These are phyloP conservation scores for Exophiala xenobiotica DNA, from an alignment of 2,329 filamentous ascomycete genomes.

Conservation along the genomic window DNA sequence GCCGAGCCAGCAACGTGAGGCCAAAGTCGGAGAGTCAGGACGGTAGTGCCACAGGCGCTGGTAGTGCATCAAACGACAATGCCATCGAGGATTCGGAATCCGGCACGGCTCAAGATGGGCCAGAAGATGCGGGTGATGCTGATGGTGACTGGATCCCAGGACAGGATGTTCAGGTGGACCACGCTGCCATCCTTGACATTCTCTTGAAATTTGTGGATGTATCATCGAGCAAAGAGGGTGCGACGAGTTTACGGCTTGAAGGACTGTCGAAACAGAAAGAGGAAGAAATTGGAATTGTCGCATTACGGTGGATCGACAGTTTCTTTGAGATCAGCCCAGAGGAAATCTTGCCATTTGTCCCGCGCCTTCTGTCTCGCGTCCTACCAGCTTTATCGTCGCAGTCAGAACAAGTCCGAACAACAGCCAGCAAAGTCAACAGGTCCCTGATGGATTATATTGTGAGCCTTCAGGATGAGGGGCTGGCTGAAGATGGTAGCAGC, in stretches of 20 bases:
- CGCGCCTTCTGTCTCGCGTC: slow-evolving; percentile 85
- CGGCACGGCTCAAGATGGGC: slow-evolving; percentile 54
- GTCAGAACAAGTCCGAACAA: slow-evolving; percentile 82
- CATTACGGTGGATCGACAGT: slow-evolving; percentile 89
- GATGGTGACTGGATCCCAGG: slow-evolving; percentile 97
- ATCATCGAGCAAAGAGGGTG: slow-evolving; percentile 27
- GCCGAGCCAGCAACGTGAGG: slow-evolving; percentile 48
- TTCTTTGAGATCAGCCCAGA: slow-evolving; percentile 98
- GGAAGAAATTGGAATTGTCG: slow-evolving; percentile 87
- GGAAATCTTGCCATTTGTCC: slow-evolving; percentile 92
- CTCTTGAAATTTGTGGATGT: slow-evolving; percentile 79
- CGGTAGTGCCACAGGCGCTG: slow-evolving; percentile 33
- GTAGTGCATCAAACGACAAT: slow-evolving; percentile 27
- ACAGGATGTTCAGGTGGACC: slow-evolving; percentile 93
- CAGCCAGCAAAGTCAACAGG: slow-evolving; percentile 83
- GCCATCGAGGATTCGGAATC: slow-evolving; percentile 41
- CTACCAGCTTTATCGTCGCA: slow-evolving; percentile 91
- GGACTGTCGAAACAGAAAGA: slow-evolving; percentile 53
- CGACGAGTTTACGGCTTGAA: slow-evolving; percentile 25
- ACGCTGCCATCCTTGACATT: slow-evolving; percentile 87
- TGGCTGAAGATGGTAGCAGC: slow-evolving; percentile 35
- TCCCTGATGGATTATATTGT: slow-evolving; percentile 94
- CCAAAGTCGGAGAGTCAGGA: slow-evolving; percentile 27
- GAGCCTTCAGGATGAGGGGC: slow-evolving; percentile 67
- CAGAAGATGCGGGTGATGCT: slow-evolving; percentile 59